Evolutionary conservation across 441 rosid species (phyloP).

Genomic region (Erodium chrysanthum): DNA sequence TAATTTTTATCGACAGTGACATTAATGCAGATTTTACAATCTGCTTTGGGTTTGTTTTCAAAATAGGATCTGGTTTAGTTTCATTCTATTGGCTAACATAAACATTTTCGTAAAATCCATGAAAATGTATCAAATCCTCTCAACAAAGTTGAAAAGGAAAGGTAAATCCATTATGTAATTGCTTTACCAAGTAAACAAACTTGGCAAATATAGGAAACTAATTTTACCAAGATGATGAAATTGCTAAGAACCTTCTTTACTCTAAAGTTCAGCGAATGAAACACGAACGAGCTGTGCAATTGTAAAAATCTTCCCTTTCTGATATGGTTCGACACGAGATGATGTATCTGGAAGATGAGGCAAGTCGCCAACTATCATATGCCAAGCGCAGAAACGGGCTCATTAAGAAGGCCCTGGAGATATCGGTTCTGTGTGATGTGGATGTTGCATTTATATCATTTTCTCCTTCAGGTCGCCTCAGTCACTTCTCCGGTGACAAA

Average conservation of each 20-base stretch:
- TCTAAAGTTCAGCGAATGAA: not conserved
- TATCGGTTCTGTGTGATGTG: not conserved
- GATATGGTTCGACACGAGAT: not conserved
- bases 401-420: slow-evolving; percentile 4
- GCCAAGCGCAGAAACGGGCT: slow-evolving; percentile 5
- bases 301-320: not conserved
- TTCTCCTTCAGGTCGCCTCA: not conserved
- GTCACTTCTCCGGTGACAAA: slow-evolving; percentile 6
- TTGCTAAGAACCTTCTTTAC: not conserved
- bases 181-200: slow-evolving; percentile 4
- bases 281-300: not conserved
- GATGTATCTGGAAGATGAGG: slow-evolving; percentile 2
- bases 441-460: not conserved
- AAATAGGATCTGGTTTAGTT: not conserved
- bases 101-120: not conserved
- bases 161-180: slow-evolving; percentile 2
- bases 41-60: not conserved
- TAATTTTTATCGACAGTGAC: not conserved
- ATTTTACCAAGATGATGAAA: not conserved
- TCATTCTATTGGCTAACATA: not conserved
- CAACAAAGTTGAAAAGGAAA: not conserved
- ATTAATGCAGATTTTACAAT: not conserved
- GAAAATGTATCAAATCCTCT: not conserved
- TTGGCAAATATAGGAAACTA: not conserved
- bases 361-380: not conserved